Base-by-base conservation (phyloP, 345 rosid genomes). In the Reutealis trisperma region DNA sequence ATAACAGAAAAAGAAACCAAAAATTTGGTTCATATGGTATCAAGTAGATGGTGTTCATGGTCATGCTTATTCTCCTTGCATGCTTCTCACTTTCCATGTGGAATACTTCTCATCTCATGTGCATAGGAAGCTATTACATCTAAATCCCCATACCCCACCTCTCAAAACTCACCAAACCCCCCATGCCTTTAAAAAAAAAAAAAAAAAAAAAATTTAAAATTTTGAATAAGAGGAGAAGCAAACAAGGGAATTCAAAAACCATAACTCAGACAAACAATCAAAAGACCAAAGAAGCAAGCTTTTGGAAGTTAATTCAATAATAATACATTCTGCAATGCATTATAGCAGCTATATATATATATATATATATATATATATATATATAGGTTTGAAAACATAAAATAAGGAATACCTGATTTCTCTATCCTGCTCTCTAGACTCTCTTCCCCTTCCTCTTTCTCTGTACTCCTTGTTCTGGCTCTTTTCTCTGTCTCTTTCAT, bases 371-470 rank as follows among this genome's bases (percentile, higher is more conserved):
- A 27, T 27, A 27, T 27, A 27, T 1, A 27, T 27, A 27, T 1
- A 0, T 27, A 27, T 27, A 27, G 30, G 30, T 27, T 0, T 1
- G 1, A 76, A 41, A 15, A 67, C 62, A 41, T 7, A 65, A 57
- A 45, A 67, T 30, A 55, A 74, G 24, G 41, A 63, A 54, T 85
- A 95, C 99, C 98, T 93, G 94, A 65, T 89, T 74, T 89, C 96
- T 87, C 90, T 87, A 25, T 89, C 96, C 7, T 87, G 89, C 58
- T 51, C 55, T 80, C 72, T 64, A 14, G 80, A 41, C 55, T 87
- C 92, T 83, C 85, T 87, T 76, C 87, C 96, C 72, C 73, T 88
- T 68, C 84, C 85, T 79, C 81, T 89, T 84, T 79, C 92, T 81
- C 80, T 88, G 74, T 75, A 61, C 70, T 91, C 97, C 84, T 71